phyloP scores from a whole-genome alignment of 1,284 basidiomycete species.

The Leccinum fuscescens region DNA sequence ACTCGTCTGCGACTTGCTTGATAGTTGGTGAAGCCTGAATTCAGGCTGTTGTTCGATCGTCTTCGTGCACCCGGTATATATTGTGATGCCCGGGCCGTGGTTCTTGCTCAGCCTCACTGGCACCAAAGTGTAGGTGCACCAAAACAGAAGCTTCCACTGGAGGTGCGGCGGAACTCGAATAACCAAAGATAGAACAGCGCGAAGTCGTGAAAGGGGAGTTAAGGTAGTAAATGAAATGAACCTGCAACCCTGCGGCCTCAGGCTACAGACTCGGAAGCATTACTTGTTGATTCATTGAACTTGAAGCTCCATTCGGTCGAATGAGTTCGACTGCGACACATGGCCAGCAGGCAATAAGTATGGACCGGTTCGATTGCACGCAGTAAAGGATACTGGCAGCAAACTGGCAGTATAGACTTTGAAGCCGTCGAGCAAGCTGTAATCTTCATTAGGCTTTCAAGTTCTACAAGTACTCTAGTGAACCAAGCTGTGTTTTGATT shows the following conservation, averaged over 20 bases:
- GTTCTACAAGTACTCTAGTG: too few species aligned
- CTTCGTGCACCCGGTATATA: background rate
- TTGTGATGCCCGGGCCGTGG: background rate
- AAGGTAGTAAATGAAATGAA: background rate
- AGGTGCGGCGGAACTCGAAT: background rate
- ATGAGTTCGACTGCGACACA: background rate
- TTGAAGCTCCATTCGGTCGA: background rate
- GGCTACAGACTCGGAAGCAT: background rate
- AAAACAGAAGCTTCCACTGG: background rate
- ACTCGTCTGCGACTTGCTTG: background rate
- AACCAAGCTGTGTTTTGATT: background rate
- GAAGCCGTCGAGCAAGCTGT: background rate
- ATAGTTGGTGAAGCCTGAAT: background rate
- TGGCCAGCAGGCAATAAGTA: background rate
- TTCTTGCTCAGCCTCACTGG: background rate
- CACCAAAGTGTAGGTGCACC: background rate
- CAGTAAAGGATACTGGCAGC: too few species aligned
- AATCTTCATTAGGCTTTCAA: background rate
- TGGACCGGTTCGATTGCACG: background rate
- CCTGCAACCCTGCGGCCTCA: background rate
- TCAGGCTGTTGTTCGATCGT: background rate
- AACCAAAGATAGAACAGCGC: background rate
- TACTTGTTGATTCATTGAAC: background rate
- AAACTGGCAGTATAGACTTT: background rate
- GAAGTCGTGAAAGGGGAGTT: background rate